phyloP scores from a whole-genome alignment of 192 early-diverging fungal genomes.

The Dissophora globulifera region DNA sequence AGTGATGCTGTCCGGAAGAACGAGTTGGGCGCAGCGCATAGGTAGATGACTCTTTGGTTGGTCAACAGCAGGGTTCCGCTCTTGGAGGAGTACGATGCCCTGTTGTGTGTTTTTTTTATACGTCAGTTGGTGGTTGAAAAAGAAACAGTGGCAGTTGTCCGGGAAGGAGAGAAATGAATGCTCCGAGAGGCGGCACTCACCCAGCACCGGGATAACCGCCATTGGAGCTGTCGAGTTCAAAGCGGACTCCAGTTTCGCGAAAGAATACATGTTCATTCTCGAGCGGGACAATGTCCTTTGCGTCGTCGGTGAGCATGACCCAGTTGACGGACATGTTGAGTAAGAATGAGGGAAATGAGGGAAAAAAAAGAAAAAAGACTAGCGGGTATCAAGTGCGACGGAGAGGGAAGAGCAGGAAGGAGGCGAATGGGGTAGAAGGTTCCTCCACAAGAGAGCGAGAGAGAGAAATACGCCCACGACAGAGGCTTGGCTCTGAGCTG shows the following conservation, averaged over 20 bases:
- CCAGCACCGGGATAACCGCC: conserved; percentile 51
- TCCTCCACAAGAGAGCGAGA: no score
- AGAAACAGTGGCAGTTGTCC: background rate
- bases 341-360: background rate
- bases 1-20: conserved; percentile 39
- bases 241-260: conserved; percentile 22
- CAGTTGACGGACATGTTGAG: conserved; percentile 50
- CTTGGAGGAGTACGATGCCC: conserved; percentile 31
- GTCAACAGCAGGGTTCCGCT: conserved; percentile 38
- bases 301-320: conserved; percentile 44
- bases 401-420: background rate
- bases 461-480: no score
- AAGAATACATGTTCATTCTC: conserved; percentile 36
- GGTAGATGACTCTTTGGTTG: conserved; percentile 39
- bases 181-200: conserved; percentile 1
- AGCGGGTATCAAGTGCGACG: no score
- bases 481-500: no score
- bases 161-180: background rate
- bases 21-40: conserved; percentile 11
- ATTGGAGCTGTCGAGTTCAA: conserved; percentile 48
- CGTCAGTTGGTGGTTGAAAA: background rate
- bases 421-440: no score
- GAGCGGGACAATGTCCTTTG: conserved; percentile 46
- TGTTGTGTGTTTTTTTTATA: background rate
- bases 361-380: no score